Evolutionary conservation across 2,329 filamentous ascomycete genomes (phyloP).

Genomic region (Penicillium sp.): DNA sequence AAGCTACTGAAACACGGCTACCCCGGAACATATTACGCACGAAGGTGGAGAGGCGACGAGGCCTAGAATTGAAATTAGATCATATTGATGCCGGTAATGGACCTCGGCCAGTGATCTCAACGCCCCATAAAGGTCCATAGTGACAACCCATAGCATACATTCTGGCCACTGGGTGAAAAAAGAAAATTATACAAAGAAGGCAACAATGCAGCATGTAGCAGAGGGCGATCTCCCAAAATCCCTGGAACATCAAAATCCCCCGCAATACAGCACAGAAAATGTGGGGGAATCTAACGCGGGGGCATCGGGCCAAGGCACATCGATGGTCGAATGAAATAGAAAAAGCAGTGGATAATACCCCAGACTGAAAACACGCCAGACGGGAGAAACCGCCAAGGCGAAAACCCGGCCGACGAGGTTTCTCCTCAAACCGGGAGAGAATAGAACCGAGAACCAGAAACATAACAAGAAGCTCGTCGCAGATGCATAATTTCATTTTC

Average conservation of each 20-base stretch:
- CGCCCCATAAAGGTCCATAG: constrained; percentile 21
- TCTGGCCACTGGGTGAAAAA: constrained; percentile 14
- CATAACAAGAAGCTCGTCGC: constrained; percentile 19
- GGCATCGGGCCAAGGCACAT: background rate
- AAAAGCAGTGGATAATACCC: background rate
- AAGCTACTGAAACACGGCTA: background rate
- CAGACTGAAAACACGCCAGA: background rate
- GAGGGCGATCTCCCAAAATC: background rate
- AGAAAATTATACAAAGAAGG: constrained; percentile 9
- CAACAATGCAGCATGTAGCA: background rate
- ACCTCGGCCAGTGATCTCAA: constrained; percentile 8
- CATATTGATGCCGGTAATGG: background rate
- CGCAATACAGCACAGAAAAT: background rate
- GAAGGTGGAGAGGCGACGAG: background rate
- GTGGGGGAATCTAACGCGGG: background rate
- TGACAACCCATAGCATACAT: constrained; percentile 20
- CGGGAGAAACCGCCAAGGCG: background rate
- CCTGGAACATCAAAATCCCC: background rate
- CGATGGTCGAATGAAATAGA: background rate
- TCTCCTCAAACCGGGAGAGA: constrained; percentile 1
- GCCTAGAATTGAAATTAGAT: background rate
- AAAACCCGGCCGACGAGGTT: constrained; percentile 1
- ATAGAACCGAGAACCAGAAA: background rate
- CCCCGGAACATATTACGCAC: background rate
- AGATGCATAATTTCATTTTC: constrained; percentile 19